These are phyloP conservation scores for Candida morakotiae DNA, from an alignment of 805 yeast genomes.

Conservation along the genomic window DNA sequence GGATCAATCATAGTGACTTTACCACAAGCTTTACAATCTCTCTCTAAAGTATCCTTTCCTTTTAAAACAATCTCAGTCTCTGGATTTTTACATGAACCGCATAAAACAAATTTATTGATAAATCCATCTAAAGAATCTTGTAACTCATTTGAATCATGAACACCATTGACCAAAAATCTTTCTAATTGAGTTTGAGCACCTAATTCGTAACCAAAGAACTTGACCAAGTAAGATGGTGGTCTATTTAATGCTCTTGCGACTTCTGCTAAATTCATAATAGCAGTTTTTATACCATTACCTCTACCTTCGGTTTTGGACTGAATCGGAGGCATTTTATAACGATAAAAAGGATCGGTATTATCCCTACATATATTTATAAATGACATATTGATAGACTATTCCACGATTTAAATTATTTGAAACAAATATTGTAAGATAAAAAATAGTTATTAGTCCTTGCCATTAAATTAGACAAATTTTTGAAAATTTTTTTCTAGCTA, in stretches of 20 bases:
- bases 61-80: conserved; percentile 88
- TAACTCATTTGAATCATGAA: conserved; percentile 81
- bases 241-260: conserved; percentile 93
- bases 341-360: conserved; percentile 96
- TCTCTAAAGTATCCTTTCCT: conserved; percentile 68
- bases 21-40: conserved; percentile 99
- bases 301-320: conserved; percentile 97
- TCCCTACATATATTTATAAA: conserved; percentile 92
- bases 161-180: conserved; percentile 91
- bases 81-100: conserved; percentile 94
- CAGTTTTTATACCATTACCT: conserved; percentile 98
- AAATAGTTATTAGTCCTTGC: not conserved
- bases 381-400: conserved; percentile 49
- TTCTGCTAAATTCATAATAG: conserved; percentile 82
- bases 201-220: conserved; percentile 92
- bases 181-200: conserved; percentile 96
- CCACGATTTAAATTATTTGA: not conserved
- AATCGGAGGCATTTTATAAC: conserved; percentile 98
- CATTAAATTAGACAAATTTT: not conserved
- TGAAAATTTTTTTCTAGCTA: not conserved
- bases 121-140: conserved; percentile 95
- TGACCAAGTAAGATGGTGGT: conserved; percentile 88
- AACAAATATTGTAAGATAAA: not conserved
- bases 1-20: conserved; percentile 78
- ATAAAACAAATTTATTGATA: conserved; percentile 85